These are phyloP conservation scores for Trichoderma cornu-damae DNA, from an alignment of 2,329 filamentous ascomycete genomes.

Conservation along the genomic window DNA sequence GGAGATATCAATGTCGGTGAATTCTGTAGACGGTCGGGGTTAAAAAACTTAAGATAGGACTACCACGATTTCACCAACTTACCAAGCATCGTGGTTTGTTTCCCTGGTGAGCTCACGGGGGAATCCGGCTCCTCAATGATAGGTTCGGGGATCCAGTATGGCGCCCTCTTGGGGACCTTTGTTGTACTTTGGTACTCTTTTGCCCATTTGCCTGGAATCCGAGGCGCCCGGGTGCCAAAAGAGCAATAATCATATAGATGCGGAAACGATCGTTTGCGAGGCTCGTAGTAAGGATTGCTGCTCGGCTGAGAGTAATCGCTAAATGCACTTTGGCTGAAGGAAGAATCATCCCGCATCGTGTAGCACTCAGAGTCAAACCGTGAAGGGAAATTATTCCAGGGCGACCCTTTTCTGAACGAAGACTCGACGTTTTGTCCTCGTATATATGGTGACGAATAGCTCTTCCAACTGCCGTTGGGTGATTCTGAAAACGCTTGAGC, in stretches of 20 bases:
- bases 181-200: background rate
- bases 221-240: background rate
- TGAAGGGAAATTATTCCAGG: background rate
- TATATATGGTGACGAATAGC: conserved; percentile 19
- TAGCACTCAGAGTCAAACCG: background rate
- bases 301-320: conserved; percentile 28
- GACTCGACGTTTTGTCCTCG: background rate
- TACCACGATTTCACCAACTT: background rate
- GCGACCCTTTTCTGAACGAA: background rate
- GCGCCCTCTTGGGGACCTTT: background rate
- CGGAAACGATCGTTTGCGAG: conserved; percentile 23
- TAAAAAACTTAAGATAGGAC: background rate
- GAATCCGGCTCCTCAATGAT: conserved; percentile 35
- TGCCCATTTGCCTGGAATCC: conserved; percentile 11
- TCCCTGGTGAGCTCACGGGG: conserved; percentile 24
- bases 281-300: conserved; percentile 34
- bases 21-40: conserved; percentile 21
- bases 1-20: conserved; percentile 11
- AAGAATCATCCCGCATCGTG: conserved; percentile 1
- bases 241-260: conserved; percentile 10
- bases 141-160: conserved; percentile 28
- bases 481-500: conserved; percentile 21
- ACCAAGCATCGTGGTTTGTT: conserved; percentile 30
- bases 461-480: conserved; percentile 27
- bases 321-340: conserved; percentile 12